Conservation (phyloP, 2,329 filamentous ascomycete species). For the Beauveria australis region DNA sequence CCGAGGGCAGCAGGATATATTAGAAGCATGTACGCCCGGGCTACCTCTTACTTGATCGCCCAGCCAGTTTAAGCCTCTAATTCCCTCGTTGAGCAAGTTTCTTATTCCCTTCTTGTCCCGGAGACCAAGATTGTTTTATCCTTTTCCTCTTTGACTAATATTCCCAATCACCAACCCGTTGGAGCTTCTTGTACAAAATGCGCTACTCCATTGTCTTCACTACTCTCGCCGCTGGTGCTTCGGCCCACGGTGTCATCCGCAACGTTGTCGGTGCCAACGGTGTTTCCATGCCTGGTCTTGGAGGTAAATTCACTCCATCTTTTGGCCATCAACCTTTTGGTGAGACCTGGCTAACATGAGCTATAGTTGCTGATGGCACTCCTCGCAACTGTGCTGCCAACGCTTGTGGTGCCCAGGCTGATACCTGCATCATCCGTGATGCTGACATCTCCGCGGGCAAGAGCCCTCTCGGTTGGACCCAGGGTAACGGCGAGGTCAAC, state of each 20-base stretch:
- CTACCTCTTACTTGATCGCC: background rate
- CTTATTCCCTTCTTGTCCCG: background rate
- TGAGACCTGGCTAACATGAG: background rate
- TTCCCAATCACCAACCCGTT: background rate
- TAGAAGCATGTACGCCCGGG: background rate
- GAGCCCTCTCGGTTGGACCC: conserved; percentile 51
- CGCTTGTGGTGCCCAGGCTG: conserved; percentile 49
- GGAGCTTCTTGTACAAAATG: background rate
- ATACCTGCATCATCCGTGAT: conserved; percentile 54
- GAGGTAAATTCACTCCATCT: background rate
- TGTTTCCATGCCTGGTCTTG: conserved; percentile 48
- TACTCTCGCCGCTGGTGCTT: background rate
- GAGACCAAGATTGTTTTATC: background rate
- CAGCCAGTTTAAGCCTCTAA: background rate
- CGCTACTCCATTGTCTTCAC: background rate
- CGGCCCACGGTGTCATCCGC: conserved; percentile 46
- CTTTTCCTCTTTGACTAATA: background rate
- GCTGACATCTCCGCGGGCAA: conserved; percentile 43
- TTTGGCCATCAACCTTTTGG: no score
- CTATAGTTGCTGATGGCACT: conserved; percentile 46
- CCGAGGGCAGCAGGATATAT: background rate
- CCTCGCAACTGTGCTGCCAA: conserved; percentile 52
- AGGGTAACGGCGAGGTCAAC: conserved; percentile 44
- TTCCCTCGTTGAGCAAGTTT: background rate
- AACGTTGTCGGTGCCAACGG: conserved; percentile 46